Base-by-base conservation (phyloP, 192 early-diverging fungal species). In the Podila verticillata region DNA sequence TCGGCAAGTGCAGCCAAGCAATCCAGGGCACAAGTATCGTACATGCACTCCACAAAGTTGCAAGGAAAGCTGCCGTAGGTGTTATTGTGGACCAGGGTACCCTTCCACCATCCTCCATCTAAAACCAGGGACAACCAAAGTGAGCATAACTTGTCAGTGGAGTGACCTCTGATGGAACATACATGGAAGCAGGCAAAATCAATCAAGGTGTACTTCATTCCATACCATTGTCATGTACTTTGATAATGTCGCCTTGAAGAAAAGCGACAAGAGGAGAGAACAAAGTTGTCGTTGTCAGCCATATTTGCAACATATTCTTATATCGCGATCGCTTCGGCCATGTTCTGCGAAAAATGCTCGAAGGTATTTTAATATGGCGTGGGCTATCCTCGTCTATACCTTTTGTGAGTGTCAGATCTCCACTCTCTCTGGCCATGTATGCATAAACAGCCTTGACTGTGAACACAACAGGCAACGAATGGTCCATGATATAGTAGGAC, bases 91-190 rank as follows among this genome's bases (percentile, higher is more conserved):
- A 67, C 29, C 36, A 80, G n/a, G 26, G 77, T 57, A 3, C 77
- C 77, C 15, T 68, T 80, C 77, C 77, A 80, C 77, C 77, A 80
- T 31, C 77, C 70, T 24, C 77, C 77, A 7, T 72, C 77, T 80
- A 67, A 62, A n/a, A 35, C n/a, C n/a, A n/a, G n/a, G n/a, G n/a
- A 22, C 19, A n/a, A 62, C 3, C 20, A 32, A n/a, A 62, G 4
- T 24, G 19, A 62, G 0, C 1, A 19, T 9, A 29, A 36, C n/a
- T n/a, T n/a, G 34, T 36, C 22, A 62, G 30, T 19, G 32, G 20
- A 29, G 57, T 59, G 13, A 22, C 1, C 39, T 62, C 8, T n/a
- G 19, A 19, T 32, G 28, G 17, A 62, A 22, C 32, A 24, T 54
- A 44, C 39, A 15, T 39, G 1, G 7, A 0, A 39, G 10, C 2